These are phyloP conservation scores for Aspergillus asperescens DNA, from an alignment of 495 filamentous ascomycete species.

Conservation along the genomic window DNA sequence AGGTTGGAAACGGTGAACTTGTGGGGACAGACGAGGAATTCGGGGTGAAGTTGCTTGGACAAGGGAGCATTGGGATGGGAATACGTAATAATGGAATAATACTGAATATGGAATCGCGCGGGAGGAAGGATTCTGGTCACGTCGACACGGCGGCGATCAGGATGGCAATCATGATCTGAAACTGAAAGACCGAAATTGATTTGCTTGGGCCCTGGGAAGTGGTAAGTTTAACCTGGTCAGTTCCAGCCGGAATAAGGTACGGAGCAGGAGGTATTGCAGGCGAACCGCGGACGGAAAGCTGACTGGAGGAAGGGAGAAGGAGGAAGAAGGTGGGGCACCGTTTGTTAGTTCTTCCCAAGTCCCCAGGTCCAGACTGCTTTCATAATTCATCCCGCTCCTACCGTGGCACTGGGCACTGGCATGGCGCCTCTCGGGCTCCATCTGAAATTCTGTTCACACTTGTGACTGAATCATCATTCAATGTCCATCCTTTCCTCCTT, in stretches of 20 bases:
- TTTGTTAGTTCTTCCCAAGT: too few species aligned
- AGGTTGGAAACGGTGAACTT: slow-evolving; percentile 31
- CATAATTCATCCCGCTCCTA: too few species aligned
- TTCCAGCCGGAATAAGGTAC: not conserved
- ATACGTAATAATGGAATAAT: slow-evolving; percentile 16
- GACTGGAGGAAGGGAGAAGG: too few species aligned
- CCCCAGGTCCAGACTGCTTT: too few species aligned
- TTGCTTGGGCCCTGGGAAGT: too few species aligned
- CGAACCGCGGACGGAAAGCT: not conserved
- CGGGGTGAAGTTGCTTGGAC: too few species aligned
- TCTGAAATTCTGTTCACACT: not conserved
- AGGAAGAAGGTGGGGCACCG: too few species aligned
- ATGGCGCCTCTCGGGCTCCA: slow-evolving; percentile 1
- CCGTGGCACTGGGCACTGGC: too few species aligned
- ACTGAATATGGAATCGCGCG: slow-evolving; percentile 2
- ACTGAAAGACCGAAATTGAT: too few species aligned
- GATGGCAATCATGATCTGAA: slow-evolving; percentile 25
- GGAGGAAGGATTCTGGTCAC: slow-evolving; percentile 15
- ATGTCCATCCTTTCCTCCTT: slow-evolving; percentile 14
- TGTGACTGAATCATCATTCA: not conserved
- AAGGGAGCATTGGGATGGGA: not conserved
- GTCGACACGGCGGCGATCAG: slow-evolving; percentile 24
- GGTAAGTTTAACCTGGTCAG: too few species aligned
- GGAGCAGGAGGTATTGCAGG: not conserved
- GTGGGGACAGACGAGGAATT: slow-evolving; percentile 26